These are phyloP conservation scores for Papiliotrema laurentii DNA, from an alignment of 1,284 basidiomycete species.

Conservation along the genomic window DNA sequence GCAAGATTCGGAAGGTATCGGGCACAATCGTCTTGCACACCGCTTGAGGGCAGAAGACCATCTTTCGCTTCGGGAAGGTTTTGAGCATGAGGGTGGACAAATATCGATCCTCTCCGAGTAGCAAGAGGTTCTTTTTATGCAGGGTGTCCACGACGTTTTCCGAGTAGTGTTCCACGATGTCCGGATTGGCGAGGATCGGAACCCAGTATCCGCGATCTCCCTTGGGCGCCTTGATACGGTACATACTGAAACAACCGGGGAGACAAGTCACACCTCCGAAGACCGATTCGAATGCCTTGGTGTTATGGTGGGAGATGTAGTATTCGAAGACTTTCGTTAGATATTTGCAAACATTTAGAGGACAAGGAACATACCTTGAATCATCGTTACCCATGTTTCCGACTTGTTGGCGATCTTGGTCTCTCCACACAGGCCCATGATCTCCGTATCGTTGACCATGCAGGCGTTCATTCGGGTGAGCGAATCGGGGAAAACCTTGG, in stretches of 20 bases:
- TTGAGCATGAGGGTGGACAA: slow-evolving; percentile 92
- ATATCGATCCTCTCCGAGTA: slow-evolving; percentile 98
- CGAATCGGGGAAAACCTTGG: slow-evolving; percentile 93
- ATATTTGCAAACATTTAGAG: slow-evolving; percentile 11
- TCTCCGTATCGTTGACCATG: slow-evolving; percentile 92
- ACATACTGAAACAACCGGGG: slow-evolving; percentile 99
- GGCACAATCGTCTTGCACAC: slow-evolving; percentile 98
- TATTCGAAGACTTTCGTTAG: slow-evolving; percentile 81
- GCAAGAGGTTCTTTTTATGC: slow-evolving; percentile 97
- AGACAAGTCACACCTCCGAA: slow-evolving; percentile 99
- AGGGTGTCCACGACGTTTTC: slow-evolving; percentile 96
- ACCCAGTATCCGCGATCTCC: slow-evolving; percentile 92
- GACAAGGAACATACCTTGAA: slow-evolving; percentile 63
- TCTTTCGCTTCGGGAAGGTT: slow-evolving; percentile 98
- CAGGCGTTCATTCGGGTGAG: slow-evolving; percentile 86
- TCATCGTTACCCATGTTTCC: slow-evolving; percentile 94
- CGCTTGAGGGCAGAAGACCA: slow-evolving; percentile 97
- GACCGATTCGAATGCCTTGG: slow-evolving; percentile 98
- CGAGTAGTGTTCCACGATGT: slow-evolving; percentile 95
- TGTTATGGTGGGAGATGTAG: slow-evolving; percentile 98
- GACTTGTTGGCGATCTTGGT: slow-evolving; percentile 99
- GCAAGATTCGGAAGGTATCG: slow-evolving; percentile 86
- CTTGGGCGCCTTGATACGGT: slow-evolving; percentile 96
- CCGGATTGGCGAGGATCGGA: slow-evolving; percentile 92
- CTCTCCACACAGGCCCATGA: slow-evolving; percentile 98